These are phyloP conservation scores for Bipolaris bicolor DNA, from an alignment of 2,329 filamentous ascomycete species.

Conservation along the genomic window DNA sequence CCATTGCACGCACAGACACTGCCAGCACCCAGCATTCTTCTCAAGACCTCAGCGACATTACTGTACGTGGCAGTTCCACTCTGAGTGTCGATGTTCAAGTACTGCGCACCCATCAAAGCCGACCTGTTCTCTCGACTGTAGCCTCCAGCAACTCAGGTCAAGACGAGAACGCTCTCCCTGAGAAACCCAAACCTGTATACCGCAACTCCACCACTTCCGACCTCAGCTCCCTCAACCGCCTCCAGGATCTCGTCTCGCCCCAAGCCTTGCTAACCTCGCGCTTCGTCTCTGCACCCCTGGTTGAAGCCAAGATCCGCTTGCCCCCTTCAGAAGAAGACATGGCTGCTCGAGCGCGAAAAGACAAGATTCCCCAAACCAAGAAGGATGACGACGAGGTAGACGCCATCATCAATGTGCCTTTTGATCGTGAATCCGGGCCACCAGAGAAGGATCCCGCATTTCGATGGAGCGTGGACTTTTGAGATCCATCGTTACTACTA, in stretches of 20 bases:
- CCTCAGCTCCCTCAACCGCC: constrained; percentile 45
- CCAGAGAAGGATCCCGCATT: constrained; percentile 46
- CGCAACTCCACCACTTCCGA: constrained; percentile 40
- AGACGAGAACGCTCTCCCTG: constrained; percentile 24
- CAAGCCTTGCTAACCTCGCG: constrained; percentile 42
- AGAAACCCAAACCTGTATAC: constrained; percentile 20
- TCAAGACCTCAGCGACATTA: constrained; percentile 32
- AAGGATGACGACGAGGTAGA: constrained; percentile 30
- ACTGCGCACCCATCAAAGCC: constrained; percentile 33
- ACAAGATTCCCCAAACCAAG: constrained; percentile 28
- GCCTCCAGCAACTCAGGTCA: constrained; percentile 39
- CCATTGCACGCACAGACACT: constrained; percentile 31
- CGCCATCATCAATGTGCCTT: constrained; percentile 33
- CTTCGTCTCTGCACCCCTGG: constrained; percentile 47
- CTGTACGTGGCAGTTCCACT: constrained; percentile 23
- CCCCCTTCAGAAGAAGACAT: constrained; percentile 42
- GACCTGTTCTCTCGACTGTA: constrained; percentile 45
- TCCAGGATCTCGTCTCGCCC: constrained; percentile 49
- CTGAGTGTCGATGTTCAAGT: constrained; percentile 26
- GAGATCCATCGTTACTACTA: background rate
- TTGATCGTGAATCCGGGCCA: constrained; percentile 42
- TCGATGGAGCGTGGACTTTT: constrained; percentile 54
- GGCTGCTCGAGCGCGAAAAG: constrained; percentile 20
- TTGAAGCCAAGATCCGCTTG: constrained; percentile 48
- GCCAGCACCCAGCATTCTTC: constrained; percentile 31